These are phyloP conservation scores for Orbilia quercus DNA, from an alignment of 2,329 filamentous ascomycete species.

Conservation along the genomic window DNA sequence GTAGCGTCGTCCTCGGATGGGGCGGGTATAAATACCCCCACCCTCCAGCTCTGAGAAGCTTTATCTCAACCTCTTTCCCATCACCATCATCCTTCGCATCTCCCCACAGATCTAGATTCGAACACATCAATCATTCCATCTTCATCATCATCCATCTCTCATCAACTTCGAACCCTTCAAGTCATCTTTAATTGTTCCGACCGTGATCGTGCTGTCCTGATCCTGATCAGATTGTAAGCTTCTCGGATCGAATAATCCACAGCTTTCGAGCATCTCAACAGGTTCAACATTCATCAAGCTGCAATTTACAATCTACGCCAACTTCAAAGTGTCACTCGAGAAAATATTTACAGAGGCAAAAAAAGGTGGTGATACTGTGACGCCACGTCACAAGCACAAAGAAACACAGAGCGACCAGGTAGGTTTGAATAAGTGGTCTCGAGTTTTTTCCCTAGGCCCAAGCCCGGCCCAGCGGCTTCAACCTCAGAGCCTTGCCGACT, in stretches of 20 bases:
- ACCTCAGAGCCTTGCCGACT: constrained; percentile 29
- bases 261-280: neutral
- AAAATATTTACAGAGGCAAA: neutral
- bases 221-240: constrained; percentile 3
- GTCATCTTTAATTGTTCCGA: constrained; percentile 13
- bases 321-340: neutral
- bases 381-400: constrained; percentile 53
- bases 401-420: constrained; percentile 13
- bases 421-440: constrained; percentile 36
- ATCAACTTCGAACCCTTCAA: constrained; percentile 5
- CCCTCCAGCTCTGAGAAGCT: constrained; percentile 9
- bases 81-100: neutral
- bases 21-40: constrained; percentile 49
- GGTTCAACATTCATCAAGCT: neutral
- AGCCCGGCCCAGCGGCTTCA: constrained; percentile 2
- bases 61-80: constrained; percentile 1
- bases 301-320: neutral
- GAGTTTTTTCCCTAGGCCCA: neutral
- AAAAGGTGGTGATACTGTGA: constrained; percentile 42
- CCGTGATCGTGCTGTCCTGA: constrained; percentile 25
- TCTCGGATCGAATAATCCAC: neutral
- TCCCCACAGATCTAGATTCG: neutral
- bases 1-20: constrained; percentile 20
- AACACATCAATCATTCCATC: neutral
- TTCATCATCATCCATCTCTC: neutral